These are phyloP conservation scores for Chrysopogon serrulatus DNA, from an alignment of 176 grass and related monocot genomes.

Conservation along the genomic window DNA sequence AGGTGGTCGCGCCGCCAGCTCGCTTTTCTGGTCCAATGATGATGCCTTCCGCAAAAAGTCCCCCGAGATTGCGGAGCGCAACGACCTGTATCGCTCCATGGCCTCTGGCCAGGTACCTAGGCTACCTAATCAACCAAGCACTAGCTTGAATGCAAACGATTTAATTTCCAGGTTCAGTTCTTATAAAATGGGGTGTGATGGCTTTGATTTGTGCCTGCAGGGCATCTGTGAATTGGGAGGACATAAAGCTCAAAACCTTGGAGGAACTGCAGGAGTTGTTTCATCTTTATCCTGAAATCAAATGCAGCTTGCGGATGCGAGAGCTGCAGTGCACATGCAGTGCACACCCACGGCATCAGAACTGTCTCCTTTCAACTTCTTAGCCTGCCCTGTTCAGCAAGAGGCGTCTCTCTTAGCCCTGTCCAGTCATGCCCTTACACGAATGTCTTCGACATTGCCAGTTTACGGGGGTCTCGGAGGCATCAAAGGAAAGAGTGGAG, in stretches of 20 bases:
- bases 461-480: neutral
- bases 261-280: neutral
- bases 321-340: neutral
- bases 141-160: neutral
- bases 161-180: too few species aligned
- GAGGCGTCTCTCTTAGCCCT: too few species aligned
- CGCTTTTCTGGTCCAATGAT: neutral
- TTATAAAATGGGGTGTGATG: neutral
- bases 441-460: neutral
- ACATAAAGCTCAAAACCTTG: neutral
- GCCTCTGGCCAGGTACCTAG: neutral
- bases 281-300: neutral
- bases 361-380: too few species aligned
- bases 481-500: neutral
- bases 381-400: too few species aligned
- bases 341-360: neutral
- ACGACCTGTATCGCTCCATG: conserved; percentile 3
- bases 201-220: neutral
- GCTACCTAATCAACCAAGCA: neutral
- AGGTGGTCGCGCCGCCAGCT: neutral
- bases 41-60: neutral
- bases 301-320: neutral
- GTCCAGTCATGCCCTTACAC: neutral
- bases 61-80: neutral
- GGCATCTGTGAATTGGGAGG: neutral